Conservation (phyloP, 176 grass and related monocot species). For the Oryza nivara region DNA sequence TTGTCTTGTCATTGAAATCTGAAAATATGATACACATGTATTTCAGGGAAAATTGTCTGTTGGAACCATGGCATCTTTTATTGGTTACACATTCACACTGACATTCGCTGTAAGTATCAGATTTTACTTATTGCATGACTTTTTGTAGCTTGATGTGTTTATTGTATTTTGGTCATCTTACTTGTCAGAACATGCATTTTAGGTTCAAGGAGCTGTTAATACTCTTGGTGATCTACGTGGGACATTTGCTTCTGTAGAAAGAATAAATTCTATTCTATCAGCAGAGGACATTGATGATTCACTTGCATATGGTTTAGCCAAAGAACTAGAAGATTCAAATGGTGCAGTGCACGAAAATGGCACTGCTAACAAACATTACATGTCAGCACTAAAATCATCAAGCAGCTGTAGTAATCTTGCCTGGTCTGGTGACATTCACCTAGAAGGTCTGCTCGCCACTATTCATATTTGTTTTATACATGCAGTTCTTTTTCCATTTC, state of each 20-base stretch:
- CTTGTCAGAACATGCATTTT: conserved; percentile 38
- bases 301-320: conserved; percentile 93
- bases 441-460: conserved; percentile 69
- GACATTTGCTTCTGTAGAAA: conserved; percentile 80
- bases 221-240: conserved; percentile 85
- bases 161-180: conserved; percentile 38
- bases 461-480: conserved; percentile 2
- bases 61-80: conserved; percentile 95
- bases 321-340: conserved; percentile 61
- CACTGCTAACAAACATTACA: conserved; percentile 63
- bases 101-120: conserved; percentile 89
- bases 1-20: conserved; percentile 25
- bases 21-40: conserved; percentile 34
- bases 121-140: conserved; percentile 1
- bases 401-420: conserved; percentile 68
- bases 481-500: neutral
- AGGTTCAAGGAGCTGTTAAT: conserved; percentile 98
- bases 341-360: conserved; percentile 45
- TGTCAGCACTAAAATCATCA: conserved; percentile 79
- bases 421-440: conserved; percentile 85
- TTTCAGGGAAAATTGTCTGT: conserved; percentile 92
- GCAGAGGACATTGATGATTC: conserved; percentile 81
- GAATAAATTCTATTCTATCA: conserved; percentile 88
- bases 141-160: conserved; percentile 38
- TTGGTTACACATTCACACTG: conserved; percentile 98